Conservation (phyloP, 345 rosid species). For the rapeseed (Brassica napus) region Da-Ae NC_063439.1:19180501-19181000, state of each 20-base stretch:
- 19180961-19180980: background rate
- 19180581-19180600: conserved; percentile 56
- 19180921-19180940: background rate
- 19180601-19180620: conserved; percentile 81
- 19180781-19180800: conserved; percentile 11
- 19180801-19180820: conserved; percentile 28
- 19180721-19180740: conserved; percentile 1
- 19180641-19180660: conserved; percentile 73
- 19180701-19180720: conserved; percentile 20
- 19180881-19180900: conserved; percentile 73
- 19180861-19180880: conserved; percentile 75
- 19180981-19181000: background rate
- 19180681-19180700: conserved; percentile 74
- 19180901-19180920: conserved; percentile 78
- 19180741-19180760: background rate
- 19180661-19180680: conserved; percentile 43
- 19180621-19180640: conserved; percentile 82
- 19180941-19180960: background rate
- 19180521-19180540: conserved; percentile 30
- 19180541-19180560: background rate
- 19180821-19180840: conserved; percentile 63
- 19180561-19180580: background rate
- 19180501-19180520: conserved; percentile 78
- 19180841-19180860: conserved; percentile 66
- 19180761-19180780: background rate